A percentile compares a stretch with the other conserved stretches of the same genome.
These are phyloP conservation scores for Hymenoscyphus albidus DNA, from an alignment of 2,329 filamentous ascomycete species.

Conservation along the genomic window DNA sequence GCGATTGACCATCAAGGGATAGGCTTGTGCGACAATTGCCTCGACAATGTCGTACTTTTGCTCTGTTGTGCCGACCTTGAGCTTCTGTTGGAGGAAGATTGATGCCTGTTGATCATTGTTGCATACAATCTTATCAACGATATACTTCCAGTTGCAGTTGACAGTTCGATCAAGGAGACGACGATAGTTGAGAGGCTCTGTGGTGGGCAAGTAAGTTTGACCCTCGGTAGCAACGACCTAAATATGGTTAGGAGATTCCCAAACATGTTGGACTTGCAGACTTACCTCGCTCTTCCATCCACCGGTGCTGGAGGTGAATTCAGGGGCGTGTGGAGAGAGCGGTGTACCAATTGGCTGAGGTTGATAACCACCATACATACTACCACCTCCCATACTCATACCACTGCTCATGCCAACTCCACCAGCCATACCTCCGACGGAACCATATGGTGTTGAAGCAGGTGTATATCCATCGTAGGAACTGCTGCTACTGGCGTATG, in stretches of 20 bases:
- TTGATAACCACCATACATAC: conserved; percentile 41
- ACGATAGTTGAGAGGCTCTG: conserved; percentile 93
- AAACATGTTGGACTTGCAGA: conserved; percentile 6
- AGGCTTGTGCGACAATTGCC: conserved; percentile 90
- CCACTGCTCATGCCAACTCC: conserved; percentile 21
- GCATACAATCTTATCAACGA: conserved; percentile 98
- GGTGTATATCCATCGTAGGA: conserved; percentile 35
- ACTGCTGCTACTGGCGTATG: conserved; percentile 35
- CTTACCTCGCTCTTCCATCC: conserved; percentile 35
- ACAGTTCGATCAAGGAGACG: conserved; percentile 92
- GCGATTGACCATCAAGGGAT: conserved; percentile 94
- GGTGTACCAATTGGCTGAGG: conserved; percentile 57
- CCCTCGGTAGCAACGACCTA: conserved; percentile 51
- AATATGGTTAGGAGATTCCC: conserved; percentile 30
- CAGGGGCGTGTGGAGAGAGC: conserved; percentile 68
- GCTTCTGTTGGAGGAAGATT: conserved; percentile 97
- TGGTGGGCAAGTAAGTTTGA: conserved; percentile 78
- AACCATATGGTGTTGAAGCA: conserved; percentile 28
- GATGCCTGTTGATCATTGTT: conserved; percentile 99
- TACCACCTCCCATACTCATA: conserved; percentile 20
- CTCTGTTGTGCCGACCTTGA: conserved; percentile 90
- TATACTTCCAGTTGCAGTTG: conserved; percentile 98
- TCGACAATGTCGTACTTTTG: conserved; percentile 98
- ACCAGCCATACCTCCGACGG: conserved; percentile 27
- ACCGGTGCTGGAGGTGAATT: conserved; percentile 58